Evolutionary conservation across 192 early-diverging fungal genomes (phyloP).

Genomic region (Rhizoclosmatium sp.): DNA sequence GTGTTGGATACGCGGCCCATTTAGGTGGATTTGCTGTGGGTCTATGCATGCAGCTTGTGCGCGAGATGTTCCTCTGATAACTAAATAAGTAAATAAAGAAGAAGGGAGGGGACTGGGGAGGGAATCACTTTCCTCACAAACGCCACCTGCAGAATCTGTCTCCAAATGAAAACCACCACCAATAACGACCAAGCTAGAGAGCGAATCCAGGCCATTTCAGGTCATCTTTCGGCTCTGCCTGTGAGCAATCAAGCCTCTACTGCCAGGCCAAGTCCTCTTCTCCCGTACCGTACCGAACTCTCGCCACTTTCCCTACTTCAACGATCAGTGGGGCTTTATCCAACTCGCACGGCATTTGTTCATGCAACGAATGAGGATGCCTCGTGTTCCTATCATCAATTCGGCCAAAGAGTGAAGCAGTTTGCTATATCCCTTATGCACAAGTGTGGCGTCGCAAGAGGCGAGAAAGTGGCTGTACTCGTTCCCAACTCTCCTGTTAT

Average conservation of each 20-base stretch:
- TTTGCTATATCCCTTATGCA: conserved; percentile 54
- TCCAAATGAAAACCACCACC: neutral
- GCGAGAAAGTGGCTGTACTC: conserved; percentile 59
- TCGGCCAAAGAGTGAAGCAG: conserved; percentile 53
- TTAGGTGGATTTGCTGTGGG: conserved; percentile 39
- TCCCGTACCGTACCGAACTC: conserved; percentile 46
- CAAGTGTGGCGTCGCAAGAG: conserved; percentile 41
- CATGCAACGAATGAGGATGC: conserved; percentile 36
- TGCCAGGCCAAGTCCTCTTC: too few relatives aligned
- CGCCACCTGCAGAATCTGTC: neutral
- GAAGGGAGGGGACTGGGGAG: too few relatives aligned
- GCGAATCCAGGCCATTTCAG: conserved; percentile 8
- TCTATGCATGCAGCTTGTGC: neutral
- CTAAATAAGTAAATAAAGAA: neutral
- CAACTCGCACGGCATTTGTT: conserved; percentile 56
- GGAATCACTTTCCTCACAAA: too few relatives aligned
- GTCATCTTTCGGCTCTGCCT: neutral
- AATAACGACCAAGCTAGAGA: neutral
- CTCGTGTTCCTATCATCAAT: conserved; percentile 53
- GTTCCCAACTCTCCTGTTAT: conserved; percentile 63
- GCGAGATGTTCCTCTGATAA: neutral
- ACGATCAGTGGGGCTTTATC: conserved; percentile 57
- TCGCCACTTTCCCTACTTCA: conserved; percentile 64
- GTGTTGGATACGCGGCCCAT: conserved; percentile 40
- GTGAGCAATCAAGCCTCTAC: too few relatives aligned